phyloP scores from a whole-genome alignment of 2,329 filamentous ascomycete species.

The Ophiostoma pallidulum region DNA sequence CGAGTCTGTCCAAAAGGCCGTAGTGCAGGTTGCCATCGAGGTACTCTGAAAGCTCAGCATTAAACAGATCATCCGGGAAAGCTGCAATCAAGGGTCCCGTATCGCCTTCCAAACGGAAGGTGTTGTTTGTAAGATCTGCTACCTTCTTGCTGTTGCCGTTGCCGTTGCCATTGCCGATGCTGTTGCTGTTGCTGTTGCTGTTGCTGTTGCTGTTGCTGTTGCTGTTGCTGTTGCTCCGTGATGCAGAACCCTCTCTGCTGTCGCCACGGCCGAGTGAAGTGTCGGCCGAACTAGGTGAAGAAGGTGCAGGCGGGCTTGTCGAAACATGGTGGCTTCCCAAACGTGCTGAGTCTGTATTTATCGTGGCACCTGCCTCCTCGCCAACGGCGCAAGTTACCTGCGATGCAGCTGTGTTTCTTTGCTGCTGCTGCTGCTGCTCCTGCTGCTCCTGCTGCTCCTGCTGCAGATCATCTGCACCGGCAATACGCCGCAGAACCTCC shows the following conservation, averaged over 20 bases:
- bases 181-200: not conserved
- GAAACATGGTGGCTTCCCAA: not conserved
- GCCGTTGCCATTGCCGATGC: not conserved
- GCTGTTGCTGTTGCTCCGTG: not conserved
- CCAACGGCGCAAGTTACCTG: not conserved
- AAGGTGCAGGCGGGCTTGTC: not conserved
- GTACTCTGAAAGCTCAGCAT: slow-evolving; percentile 17
- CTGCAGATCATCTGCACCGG: slow-evolving; percentile 10
- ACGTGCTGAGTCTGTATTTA: not conserved
- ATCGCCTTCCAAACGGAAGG: not conserved
- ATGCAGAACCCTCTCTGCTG: not conserved
- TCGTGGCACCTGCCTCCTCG: not conserved
- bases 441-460: not conserved
- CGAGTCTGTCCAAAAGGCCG: slow-evolving; percentile 10
- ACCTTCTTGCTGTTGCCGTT: not conserved
- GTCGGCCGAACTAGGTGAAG: not conserved
- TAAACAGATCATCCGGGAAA: slow-evolving; percentile 18
- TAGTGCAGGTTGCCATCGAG: slow-evolving; percentile 17
- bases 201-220: not conserved
- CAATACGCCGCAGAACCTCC: slow-evolving; percentile 17
- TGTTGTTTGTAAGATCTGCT: not conserved
- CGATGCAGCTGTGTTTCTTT: slow-evolving; percentile 3
- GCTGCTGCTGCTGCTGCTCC: not conserved
- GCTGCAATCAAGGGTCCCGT: slow-evolving; percentile 7
- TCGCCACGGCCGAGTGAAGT: not conserved